Percentiles rank a stretch among this genome's conserved stretches.
Evolutionary conservation across 306 rosid species (phyloP).

Genomic region (Calophaca sinica): DNA sequence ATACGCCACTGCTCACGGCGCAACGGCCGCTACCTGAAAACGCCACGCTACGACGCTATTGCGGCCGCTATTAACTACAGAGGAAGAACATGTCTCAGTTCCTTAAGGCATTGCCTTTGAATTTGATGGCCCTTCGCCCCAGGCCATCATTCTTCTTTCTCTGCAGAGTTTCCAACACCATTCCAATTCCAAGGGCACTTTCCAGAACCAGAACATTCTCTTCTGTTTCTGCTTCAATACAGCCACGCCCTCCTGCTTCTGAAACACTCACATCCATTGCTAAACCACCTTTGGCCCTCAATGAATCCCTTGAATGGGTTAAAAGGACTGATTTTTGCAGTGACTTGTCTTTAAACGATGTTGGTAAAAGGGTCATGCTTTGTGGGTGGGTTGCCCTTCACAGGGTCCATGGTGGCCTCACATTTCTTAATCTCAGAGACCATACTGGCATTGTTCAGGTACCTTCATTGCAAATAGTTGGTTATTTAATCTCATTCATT

Average conservation of each 20-base stretch:
- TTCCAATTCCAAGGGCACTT: constrained; percentile 30
- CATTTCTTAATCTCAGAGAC: constrained; percentile 87
- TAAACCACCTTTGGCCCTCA: constrained; percentile 37
- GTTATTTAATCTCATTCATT: not conserved
- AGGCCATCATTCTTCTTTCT: constrained; percentile 54
- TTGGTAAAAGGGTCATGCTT: constrained; percentile 70
- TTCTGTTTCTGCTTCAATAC: constrained; percentile 50
- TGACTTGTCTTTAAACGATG: constrained; percentile 61
- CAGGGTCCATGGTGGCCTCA: constrained; percentile 86
- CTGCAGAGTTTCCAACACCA: constrained; percentile 46
- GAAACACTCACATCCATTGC: constrained; percentile 55
- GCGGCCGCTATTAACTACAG: too few relatives aligned
- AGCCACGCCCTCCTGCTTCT: constrained; percentile 45
- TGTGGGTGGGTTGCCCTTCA: constrained; percentile 99
- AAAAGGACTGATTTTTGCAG: constrained; percentile 69
- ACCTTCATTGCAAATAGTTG: not conserved
- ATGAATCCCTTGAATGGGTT: constrained; percentile 76
- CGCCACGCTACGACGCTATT: too few relatives aligned
- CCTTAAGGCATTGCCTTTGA: constrained; percentile 61
- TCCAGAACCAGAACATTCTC: constrained; percentile 41
- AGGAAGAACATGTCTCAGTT: constrained; percentile 52
- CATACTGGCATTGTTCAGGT: constrained; percentile 89
- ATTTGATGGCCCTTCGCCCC: constrained; percentile 56
- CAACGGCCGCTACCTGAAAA: too few relatives aligned
- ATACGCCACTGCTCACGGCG: too few relatives aligned